Conservation (phyloP, 1,139 yeast genomes). For the Scheffersomyces illinoinensis region DNA sequence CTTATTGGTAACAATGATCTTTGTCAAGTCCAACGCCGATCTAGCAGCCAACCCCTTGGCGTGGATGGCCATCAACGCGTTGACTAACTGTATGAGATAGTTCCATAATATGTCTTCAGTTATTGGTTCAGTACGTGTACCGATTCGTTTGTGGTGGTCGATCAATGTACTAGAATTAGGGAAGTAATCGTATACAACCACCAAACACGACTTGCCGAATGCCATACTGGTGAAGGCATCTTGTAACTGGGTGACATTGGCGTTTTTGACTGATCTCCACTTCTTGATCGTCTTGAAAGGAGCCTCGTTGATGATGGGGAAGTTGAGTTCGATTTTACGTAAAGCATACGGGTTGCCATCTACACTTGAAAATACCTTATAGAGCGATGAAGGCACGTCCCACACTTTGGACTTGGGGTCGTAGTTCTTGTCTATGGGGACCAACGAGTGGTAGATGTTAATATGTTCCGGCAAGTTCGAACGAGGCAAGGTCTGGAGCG, state of each 20-base stretch:
- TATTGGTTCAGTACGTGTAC: slow-evolving; percentile 44
- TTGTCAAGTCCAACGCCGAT: slow-evolving; percentile 58
- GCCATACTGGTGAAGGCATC: slow-evolving; percentile 90
- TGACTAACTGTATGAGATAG: slow-evolving; percentile 70
- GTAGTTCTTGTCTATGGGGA: slow-evolving; percentile 71
- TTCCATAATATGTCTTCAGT: slow-evolving; percentile 74
- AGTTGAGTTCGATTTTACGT: slow-evolving; percentile 60
- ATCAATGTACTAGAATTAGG: slow-evolving; percentile 63
- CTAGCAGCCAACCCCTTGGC: slow-evolving; percentile 62
- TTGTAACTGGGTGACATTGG: slow-evolving; percentile 65
- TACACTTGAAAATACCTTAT: slow-evolving; percentile 74
- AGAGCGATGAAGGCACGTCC: slow-evolving; percentile 63
- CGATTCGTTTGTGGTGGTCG: slow-evolving; percentile 38
- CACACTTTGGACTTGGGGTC: slow-evolving; percentile 57
- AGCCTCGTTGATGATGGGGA: slow-evolving; percentile 54
- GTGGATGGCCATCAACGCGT: slow-evolving; percentile 68
- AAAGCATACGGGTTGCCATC: slow-evolving; percentile 81
- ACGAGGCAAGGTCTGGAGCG: slow-evolving; percentile 64
- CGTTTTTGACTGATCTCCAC: slow-evolving; percentile 56
- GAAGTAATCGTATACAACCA: slow-evolving; percentile 57
- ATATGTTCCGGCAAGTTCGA: slow-evolving; percentile 73
- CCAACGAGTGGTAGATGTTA: slow-evolving; percentile 82
- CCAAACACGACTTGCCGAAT: slow-evolving; percentile 62
- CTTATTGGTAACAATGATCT: slow-evolving; percentile 70
- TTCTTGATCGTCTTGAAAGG: slow-evolving; percentile 39